These are phyloP conservation scores for Silene latifolia DNA, from an alignment of 148 eudicot genomes.

Conservation along the genomic window DNA sequence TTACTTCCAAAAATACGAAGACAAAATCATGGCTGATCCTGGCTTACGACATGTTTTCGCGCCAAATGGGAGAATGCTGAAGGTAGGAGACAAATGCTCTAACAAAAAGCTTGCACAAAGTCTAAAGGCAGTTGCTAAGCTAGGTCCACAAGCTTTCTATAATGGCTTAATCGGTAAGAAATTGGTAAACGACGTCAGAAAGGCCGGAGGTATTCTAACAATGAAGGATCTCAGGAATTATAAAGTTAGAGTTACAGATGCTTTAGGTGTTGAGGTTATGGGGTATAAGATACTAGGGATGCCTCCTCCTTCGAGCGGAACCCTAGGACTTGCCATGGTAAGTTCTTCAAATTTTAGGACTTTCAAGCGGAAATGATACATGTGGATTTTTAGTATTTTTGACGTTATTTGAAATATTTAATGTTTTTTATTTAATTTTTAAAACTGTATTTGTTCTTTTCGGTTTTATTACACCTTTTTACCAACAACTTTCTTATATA, in stretches of 20 bases:
- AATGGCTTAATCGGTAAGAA: slow-evolving; percentile 64
- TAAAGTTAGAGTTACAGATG: slow-evolving; percentile 46
- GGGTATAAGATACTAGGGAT: slow-evolving; percentile 68
- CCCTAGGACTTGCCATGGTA: slow-evolving; percentile 77
- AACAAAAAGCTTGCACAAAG: slow-evolving; percentile 58
- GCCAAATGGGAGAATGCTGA: slow-evolving; percentile 55
- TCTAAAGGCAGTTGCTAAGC: slow-evolving; percentile 59
- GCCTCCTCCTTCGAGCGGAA: slow-evolving; percentile 97
- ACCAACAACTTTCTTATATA: no score
- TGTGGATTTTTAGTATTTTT: no score
- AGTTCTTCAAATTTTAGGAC: slow-evolving; percentile 8
- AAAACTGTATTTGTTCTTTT: no score
- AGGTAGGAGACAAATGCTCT: slow-evolving; percentile 68
- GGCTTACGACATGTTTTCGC: slow-evolving; percentile 74
- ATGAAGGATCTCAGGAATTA: slow-evolving; percentile 80
- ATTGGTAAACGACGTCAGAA: slow-evolving; percentile 59
- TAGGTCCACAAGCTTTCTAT: slow-evolving; percentile 65
- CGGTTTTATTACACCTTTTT: no score
- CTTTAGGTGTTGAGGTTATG: slow-evolving; percentile 53
- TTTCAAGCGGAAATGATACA: no score
- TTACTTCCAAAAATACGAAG: slow-evolving; percentile 23
- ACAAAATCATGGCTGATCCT: slow-evolving; percentile 44
- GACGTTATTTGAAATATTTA: no score
- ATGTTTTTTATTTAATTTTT: no score
- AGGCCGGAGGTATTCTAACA: slow-evolving; percentile 76